Percentiles rank a stretch among this genome's conserved stretches.
Evolutionary conservation across 2,329 filamentous ascomycete species (phyloP).

Genomic region (Botrytis aclada): DNA sequence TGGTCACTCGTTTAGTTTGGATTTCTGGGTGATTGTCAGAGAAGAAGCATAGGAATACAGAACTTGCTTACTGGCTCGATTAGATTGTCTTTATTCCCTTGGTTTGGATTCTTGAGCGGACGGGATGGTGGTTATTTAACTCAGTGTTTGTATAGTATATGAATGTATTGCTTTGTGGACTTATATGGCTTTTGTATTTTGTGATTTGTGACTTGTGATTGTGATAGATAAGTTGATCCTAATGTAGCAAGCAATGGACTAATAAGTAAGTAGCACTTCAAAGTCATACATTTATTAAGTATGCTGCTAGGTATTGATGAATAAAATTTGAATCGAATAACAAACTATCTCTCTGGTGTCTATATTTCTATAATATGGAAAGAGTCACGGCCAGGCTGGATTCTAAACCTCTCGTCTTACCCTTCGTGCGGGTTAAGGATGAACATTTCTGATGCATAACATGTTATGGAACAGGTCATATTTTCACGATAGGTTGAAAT

Average conservation of each 20-base stretch:
- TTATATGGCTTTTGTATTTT: not conserved
- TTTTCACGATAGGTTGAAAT: too few relatives aligned
- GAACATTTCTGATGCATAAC: not conserved
- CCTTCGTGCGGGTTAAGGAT: not conserved
- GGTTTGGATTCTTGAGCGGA: not conserved
- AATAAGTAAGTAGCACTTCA: not conserved
- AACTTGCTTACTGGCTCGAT: not conserved
- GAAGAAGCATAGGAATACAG: not conserved
- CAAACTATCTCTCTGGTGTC: not conserved
- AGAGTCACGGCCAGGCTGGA: not conserved
- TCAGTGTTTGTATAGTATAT: not conserved
- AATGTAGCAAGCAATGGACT: not conserved
- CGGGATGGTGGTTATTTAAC: not conserved
- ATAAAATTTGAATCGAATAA: not conserved
- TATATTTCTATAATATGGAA: not conserved
- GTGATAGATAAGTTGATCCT: not conserved
- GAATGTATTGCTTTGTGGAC: not conserved
- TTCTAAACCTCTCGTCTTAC: not conserved
- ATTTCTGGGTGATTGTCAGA: not conserved
- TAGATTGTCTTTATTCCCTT: not conserved
- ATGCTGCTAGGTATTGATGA: not conserved
- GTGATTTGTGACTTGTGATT: not conserved
- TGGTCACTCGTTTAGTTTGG: not conserved
- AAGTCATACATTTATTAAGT: not conserved
- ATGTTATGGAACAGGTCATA: rapidly evolving